Evolutionary conservation across 2,329 filamentous ascomycete genomes (phyloP), one percentile per base, ranked within the genome.

Genomic region (Nothopassalora personata): DNA sequence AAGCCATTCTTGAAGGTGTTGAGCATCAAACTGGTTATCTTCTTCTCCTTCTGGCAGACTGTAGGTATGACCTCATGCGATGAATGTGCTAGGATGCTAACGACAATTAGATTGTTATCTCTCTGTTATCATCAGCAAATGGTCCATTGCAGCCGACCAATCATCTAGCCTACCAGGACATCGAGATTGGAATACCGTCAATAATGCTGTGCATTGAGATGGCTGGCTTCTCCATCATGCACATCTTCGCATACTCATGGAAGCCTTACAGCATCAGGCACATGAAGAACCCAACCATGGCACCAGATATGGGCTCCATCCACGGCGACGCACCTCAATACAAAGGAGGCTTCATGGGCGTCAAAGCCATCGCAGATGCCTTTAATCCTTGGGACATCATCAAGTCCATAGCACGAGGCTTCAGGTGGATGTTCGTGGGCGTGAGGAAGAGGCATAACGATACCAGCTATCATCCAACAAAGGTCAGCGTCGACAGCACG

Each of bases 1-100:
- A 80, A 77, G 18, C 88, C 90, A 0, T 88, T 93, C 65, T 74
- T 93, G 64, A 96, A 96, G 74, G 86, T 96, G 28, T 71, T 91
- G 19, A 88, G 90, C 68, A 94, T 96, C 76, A 96, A 96, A 75
- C 81, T 95, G 30, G 90, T 95, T 70, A 91, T 96, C 69, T 96
- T 96, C 79, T 81, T 96, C 66, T 91, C 87, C 36, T 95, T 95
- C 74, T 96, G 91, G 91, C 91, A 96, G 70, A 79, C 77, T 33
- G 79, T 81, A 67, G 64, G 76, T 53, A 18, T 18, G 11, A 23
- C 36, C 43, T 2, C 46, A 6, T 8, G 30, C 47, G 18, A 33
- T 39, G 39, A 48, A n/a, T 30, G 54, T 34, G 60, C 58, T 67
- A 53, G 57, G 27, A n/a, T 13, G 33, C 27, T 53, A 18, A 48